Base-by-base conservation (phyloP, 257 asterid genomes). In the Haberlea rhodopensis region DNA sequence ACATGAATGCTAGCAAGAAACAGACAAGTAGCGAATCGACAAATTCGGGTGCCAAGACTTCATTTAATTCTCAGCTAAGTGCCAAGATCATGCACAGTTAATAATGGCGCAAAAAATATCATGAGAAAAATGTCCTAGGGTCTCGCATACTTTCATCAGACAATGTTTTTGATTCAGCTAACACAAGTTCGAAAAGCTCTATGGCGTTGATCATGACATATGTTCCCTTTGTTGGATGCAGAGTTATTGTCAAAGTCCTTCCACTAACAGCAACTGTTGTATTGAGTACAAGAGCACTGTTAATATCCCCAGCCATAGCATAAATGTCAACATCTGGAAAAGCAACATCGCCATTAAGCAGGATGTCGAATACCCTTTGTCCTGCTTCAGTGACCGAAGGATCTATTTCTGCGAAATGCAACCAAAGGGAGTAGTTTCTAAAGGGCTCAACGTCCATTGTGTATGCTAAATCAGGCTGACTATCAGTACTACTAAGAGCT, bases 351-450 rank as follows among this genome's bases (percentile, higher is more conserved):
- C 96, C 99, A 69, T 94, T 94, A 31, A 94, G 71, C 78, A 74
- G 68, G 60, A 94, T 65, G 34, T 87, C 85, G 68, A 94, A 84
- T 40, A 94, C 89, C 83, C 99, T 83, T 69, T 94, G 75, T n/a
- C 95, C 95, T 19, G 77, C 74, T 28, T 64, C 82, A 28, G 82
- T 90, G 57, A 94, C 81, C 7, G 84, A 73, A 62, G 89, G 74
- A 61, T 90, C 96, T 69, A 87, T 94, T 73, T 94, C 99, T 13
- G 99, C 96, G 72, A 90, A 94, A 73, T 94, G 99, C 53, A 94
- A 72, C 99, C 99, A 94, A 15, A 94, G 69, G 26, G 96, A 94
- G 78, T 86, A 94, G 48, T 86, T 90, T 68, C 85, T 82, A 53
- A 80, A 75, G 62, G 99, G 95, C 21, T 90, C 95, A 13, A 94